Base-by-base conservation (phyloP, 148 eudicot genomes). In the Drosera capensis region DNA sequence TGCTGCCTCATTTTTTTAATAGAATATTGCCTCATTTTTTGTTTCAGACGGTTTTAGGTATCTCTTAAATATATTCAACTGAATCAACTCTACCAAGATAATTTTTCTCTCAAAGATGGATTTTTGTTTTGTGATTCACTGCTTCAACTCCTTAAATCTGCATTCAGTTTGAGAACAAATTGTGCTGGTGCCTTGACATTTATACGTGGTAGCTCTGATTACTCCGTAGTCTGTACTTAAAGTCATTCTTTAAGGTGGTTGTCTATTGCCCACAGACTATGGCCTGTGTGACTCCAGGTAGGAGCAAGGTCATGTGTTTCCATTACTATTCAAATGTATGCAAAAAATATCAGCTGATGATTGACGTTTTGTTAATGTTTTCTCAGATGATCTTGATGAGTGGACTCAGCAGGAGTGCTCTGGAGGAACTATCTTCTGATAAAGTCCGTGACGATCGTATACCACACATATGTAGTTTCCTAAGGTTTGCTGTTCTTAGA, bases 311-410 rank as follows among this genome's bases (percentile, higher is more conserved):
- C 8, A 39, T 15, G 17, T 20, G 7, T 39, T 34, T 34, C 14
- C 2, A 3, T 34, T 11, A 9, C 6, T 2, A 11, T 34, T 34
- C n/a, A 34, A 34, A 9, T 2, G n/a, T 34, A 3, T 34, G n/a
- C 14, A 2, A 17, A 7, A 17, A 12, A 41, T 41, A n/a, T 49
- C 9, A 23, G 24, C 44, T 55, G 2, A 36, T 35, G 13, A 41
- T 30, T n/a, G 17, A 35, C 34, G n/a, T n/a, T n/a, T n/a, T n/a
- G 21, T 18, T 17, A 28, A 52, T 53, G 11, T 6, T 41, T 2
- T 11, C 20, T 52, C 74, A 90, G 97, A 63, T 90, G 77, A 67
- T 90, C 57, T 75, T 90, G 56, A 80, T 90, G 97, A 90, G 97
- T 52, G 97, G 95, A 14, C 85, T 90, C 40, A 80, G 97, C 65